Evolutionary conservation across 1,139 yeast species (phyloP), one percentile per base, ranked within the genome.

Genomic region (Scheffersomyces parashehatae): DNA sequence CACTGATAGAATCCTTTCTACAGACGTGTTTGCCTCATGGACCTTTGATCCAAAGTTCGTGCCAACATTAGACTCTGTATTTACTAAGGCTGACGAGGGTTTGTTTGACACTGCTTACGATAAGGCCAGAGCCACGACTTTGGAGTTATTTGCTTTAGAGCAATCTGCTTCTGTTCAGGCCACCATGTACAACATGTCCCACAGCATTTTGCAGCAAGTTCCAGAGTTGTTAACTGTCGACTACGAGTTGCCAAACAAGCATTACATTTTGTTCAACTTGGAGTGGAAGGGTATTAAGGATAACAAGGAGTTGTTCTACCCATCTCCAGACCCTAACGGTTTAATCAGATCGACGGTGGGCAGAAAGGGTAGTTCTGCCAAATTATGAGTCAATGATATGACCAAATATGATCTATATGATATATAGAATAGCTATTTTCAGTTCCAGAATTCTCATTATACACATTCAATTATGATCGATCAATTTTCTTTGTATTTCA

Each of bases 111-210:
- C 61, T 9, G 77, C 87, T 26, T 87, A 77, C 62, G 62, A 73
- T 28, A 59, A 63, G 15, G 95, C 91, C 20, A 79, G 90, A 59
- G 73, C 73, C 41, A 75, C 80, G 53, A 89, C 96, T 3, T 75
- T 90, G 56, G 86, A 83, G 45, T 75, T 79, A 48, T 90, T 90
- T 67, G 96, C 97, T 20, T 66, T 76, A 42, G 97, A 90, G 66
- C 83, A 88, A 67, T 88, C 96, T 8, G 81, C 96, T 14, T 85
- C 95, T 13, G 97, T 90, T 40, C 97, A 90, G 72, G 96, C 96
- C 36, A 90, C 97, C 49, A 89, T 89, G 97, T 90, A 82, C 76
- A 88, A 89, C 75, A 90, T 90, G 93, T 77, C 88, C 34, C 75
- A 80, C 49, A 82, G 81, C 52, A 88, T 90, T 52, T 77, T 90